Evolutionary conservation across 805 yeast genomes (phyloP).

Genomic region (Candida peoriensis): DNA sequence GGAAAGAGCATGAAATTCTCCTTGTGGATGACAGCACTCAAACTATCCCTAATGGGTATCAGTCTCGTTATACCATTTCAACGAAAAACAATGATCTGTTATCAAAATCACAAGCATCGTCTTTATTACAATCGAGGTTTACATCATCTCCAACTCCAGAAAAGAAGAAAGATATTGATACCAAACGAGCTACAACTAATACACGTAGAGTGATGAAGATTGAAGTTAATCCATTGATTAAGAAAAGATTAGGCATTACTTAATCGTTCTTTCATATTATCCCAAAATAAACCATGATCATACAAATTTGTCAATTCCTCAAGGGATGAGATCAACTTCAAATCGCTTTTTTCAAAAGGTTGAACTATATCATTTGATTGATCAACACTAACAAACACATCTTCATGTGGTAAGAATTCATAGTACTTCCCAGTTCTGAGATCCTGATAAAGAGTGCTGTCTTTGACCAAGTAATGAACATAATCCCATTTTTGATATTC

Average conservation of each 20-base stretch:
- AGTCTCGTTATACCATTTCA: too few species aligned
- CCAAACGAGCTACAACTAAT: constrained; percentile 7
- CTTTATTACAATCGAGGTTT: constrained; percentile 7
- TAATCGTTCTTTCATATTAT: constrained; percentile 13
- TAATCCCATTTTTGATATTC: constrained; percentile 71
- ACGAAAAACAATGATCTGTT: too few species aligned
- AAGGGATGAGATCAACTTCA: constrained; percentile 8
- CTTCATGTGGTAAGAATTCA: constrained; percentile 19
- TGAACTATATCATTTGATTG: constrained; percentile 11
- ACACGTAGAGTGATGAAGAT: constrained; percentile 1
- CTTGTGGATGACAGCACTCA: too few species aligned
- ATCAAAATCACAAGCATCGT: constrained; percentile 1
- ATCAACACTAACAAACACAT: constrained; percentile 20
- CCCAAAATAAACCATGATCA: constrained; percentile 17
- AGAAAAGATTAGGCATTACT: constrained; percentile 15
- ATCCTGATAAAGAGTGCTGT: constrained; percentile 30
- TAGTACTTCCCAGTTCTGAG: constrained; percentile 10
- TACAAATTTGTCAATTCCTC: constrained; percentile 17
- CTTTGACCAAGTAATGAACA: constrained; percentile 45
- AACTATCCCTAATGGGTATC: constrained; percentile 1
- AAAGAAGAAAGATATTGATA: constrained; percentile 1
- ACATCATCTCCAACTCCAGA: constrained; percentile 3
- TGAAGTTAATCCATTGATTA: constrained; percentile 9
- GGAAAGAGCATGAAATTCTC: too few species aligned
- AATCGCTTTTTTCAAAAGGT: constrained; percentile 3